Percentiles rank a stretch among this genome's conserved stretches.
These are phyloP conservation scores for Limonium bicolor DNA, from an alignment of 148 eudicot species.

Conservation along the genomic window DNA sequence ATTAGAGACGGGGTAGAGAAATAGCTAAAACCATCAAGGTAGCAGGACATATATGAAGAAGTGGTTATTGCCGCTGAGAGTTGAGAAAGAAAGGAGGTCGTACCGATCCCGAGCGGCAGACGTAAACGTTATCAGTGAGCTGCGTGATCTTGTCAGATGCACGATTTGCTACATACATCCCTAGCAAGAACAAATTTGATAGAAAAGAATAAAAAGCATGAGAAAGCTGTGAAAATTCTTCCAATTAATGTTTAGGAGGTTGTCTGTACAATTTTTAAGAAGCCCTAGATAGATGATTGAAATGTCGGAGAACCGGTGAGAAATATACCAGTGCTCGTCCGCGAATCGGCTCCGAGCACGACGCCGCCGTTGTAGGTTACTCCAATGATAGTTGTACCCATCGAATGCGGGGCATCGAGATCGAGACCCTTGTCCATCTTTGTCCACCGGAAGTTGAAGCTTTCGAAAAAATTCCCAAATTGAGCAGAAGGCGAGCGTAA, in stretches of 20 bases:
- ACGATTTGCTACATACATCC: neutral
- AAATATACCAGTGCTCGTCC: neutral
- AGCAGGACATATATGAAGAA: too few relatives aligned
- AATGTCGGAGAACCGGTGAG: neutral
- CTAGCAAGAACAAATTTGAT: neutral
- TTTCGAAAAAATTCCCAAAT: neutral
- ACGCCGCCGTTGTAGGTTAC: neutral
- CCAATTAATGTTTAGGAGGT: too few relatives aligned
- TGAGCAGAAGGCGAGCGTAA: too few relatives aligned
- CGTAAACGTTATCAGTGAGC: conserved; percentile 3
- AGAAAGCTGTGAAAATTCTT: too few relatives aligned
- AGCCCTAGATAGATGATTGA: too few relatives aligned
- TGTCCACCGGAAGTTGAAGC: neutral
- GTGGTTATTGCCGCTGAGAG: neutral
- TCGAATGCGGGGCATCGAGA: conserved; percentile 49
- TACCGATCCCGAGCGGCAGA: neutral
- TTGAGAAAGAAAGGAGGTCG: too few relatives aligned
- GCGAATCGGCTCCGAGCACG: neutral
- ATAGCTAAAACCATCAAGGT: neutral
- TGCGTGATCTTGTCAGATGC: neutral
- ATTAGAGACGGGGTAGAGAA: neutral
- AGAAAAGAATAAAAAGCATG: neutral
- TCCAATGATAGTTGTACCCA: neutral
- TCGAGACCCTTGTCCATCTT: conserved; percentile 18
- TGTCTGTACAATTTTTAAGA: too few relatives aligned